Conservation (phyloP, 73 alveolate species). For the Tetrahymena thermophila region DNA sequence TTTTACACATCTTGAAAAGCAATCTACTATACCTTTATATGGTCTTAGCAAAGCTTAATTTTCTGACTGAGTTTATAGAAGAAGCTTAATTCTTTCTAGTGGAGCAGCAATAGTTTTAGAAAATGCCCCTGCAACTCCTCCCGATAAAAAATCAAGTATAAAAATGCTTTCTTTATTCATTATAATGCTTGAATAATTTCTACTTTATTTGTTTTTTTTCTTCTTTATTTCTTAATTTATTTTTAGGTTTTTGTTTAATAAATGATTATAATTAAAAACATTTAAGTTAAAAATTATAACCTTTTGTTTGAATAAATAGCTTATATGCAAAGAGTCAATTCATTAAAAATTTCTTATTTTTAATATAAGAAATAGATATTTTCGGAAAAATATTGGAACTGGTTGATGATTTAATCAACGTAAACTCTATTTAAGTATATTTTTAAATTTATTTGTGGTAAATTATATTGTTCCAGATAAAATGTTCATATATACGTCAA, state of each 20-base stretch:
- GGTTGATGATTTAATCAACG: neutral
- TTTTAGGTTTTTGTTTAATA: neutral
- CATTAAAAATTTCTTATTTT: neutral
- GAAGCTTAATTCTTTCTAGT: conserved; percentile 61
- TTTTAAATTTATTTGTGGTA: neutral
- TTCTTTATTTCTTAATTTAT: neutral
- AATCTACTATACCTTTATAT: conserved; percentile 56
- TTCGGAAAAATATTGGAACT: neutral
- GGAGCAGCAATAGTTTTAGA: conserved; percentile 64
- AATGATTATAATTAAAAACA: neutral
- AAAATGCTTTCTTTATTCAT: conserved; percentile 10
- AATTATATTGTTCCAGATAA: neutral
- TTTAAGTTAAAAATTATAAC: too few species aligned
- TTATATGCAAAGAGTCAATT: neutral
- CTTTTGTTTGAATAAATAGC: neutral
- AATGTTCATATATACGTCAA: neutral
- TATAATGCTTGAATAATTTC: neutral
- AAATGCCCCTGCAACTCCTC: conserved; percentile 61
- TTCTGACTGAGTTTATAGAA: conserved; percentile 52
- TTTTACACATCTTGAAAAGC: conserved; percentile 47
- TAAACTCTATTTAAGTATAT: neutral
- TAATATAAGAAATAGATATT: neutral
- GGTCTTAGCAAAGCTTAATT: conserved; percentile 39
- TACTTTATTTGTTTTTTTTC: neutral
- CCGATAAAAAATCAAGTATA: conserved; percentile 48